Evolutionary conservation across 139 green algal genomes (phyloP), one percentile per base, ranked within the genome.

Genomic region (Chlamydomonas schloesseri): DNA sequence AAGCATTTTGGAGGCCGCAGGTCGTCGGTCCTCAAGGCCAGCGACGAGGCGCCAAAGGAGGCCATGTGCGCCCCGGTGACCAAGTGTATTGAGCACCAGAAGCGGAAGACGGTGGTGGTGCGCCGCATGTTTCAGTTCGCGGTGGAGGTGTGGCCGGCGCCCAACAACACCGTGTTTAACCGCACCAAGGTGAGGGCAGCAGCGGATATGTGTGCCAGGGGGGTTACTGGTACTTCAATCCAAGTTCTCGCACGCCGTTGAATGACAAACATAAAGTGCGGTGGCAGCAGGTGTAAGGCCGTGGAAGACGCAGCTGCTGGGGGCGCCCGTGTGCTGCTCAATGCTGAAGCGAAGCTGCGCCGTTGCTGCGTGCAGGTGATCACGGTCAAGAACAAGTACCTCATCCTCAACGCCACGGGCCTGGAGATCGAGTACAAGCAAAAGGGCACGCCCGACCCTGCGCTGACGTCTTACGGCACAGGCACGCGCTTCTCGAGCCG

Each of bases 341-440:
- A 13, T 50, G 42, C n/a, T n/a, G n/a, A n/a, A n/a, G n/a, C n/a
- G n/a, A n/a, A n/a, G n/a, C n/a, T n/a, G n/a, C n/a, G n/a, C n/a
- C n/a, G n/a, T 50, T 67, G 23, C 23, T 34, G 65, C 24, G 18
- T 67, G 60, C 84, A 97, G 93, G 81, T 98, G 57, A 81, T 98
- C 10, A 96, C 94, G 0, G 89, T 98, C 14, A 98, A 97, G 90
- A 94, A 93, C 87, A 96, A 96, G 87, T 98, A 95, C 90, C 93
- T 98, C 31, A 90, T 97, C 57, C 92, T 96, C 73, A 98, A 98
- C 89, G 90, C 96, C 75, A 98, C 96, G 0, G 94, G 93, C 26
- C 85, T 97, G 71, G 57, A 76, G 3, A 91, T 98, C 33, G 92
- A 96, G 88, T 94, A 97, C 89, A 98, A 98, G 90, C 96, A 98